Base-by-base conservation (phyloP, 805 yeast species). In the Yarrowia yakushimensis region DNA sequence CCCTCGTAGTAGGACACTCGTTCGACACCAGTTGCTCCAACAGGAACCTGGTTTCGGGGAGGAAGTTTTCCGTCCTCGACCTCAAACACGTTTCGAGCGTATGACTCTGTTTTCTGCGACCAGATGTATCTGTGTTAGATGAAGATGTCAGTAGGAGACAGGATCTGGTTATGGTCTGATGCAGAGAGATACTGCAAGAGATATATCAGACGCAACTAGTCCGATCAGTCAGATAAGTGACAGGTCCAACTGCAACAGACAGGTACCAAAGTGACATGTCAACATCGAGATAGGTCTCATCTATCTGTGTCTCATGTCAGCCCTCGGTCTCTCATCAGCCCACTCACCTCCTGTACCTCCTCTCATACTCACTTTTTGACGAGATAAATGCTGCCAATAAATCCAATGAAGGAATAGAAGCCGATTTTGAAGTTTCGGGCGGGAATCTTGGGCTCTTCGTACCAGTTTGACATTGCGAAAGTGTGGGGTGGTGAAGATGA, bases 1-100 rank as follows among this genome's bases (percentile, higher is more conserved):
- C 77, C 77, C 55, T 74, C 73, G 65, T 71, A 74, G 60, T 68
- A 68, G 37, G 73, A 70, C 64, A 69, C 71, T 41, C 77, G 67
- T 65, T 69, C 64, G 12, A 66, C 61, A 10, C 61, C 61, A 5
- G 61, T 55, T 12, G 61, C 20, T 3, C 61, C 61, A 15, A 23
- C 31, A 6, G 61, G 46, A 12, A 55, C 61, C 48, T 55, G 61
- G 48, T 55, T 55, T 41, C 46, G 76, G 18, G 77, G 75, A 27
- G 68, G 67, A 12, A 46, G 31, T 15, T 64, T 63, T 27, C 66
- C 65, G 43, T 59, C 57, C 18, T 64, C 65, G 20, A 62, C 48
- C 17, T 55, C 61, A 22, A 55, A 55, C 15, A 55, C 61, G 61
- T 55, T 55, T 55, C 61, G 61, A 2, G 61, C 61, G 61, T 39